These are phyloP conservation scores for Kluyveromyces starmeri DNA, from an alignment of 805 yeast genomes.

Conservation along the genomic window DNA sequence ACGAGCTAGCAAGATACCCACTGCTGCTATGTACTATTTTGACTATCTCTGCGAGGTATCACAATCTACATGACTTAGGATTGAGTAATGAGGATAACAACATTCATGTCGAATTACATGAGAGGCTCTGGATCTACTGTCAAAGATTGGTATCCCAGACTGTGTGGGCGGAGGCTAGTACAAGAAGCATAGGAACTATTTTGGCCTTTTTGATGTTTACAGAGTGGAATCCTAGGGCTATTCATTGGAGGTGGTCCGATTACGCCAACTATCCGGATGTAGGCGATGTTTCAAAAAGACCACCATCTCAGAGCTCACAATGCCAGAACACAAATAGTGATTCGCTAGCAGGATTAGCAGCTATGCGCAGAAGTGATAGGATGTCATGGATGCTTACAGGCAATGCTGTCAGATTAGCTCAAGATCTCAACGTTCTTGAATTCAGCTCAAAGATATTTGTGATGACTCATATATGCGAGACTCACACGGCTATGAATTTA, in stretches of 20 bases:
- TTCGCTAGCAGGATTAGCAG: conserved; percentile 65
- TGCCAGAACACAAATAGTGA: conserved; percentile 33
- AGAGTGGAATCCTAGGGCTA: conserved; percentile 95
- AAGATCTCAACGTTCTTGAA: conserved; percentile 75
- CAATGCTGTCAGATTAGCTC: conserved; percentile 76
- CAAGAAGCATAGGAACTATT: conserved; percentile 79
- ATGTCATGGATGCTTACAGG: conserved; percentile 95
- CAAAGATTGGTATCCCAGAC: conserved; percentile 75
- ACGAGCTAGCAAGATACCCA: conserved; percentile 67
- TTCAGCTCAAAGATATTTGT: conserved; percentile 63
- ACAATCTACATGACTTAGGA: conserved; percentile 40
- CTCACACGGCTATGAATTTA: conserved; percentile 71
- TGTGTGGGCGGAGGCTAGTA: conserved; percentile 90
- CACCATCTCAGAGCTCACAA: conserved; percentile 6
- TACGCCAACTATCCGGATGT: conserved; percentile 56
- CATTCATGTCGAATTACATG: conserved; percentile 59
- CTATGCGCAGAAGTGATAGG: conserved; percentile 77
- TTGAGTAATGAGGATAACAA: conserved; percentile 26
- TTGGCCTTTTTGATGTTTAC: conserved; percentile 76
- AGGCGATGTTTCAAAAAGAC: conserved; percentile 13
- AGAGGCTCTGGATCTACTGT: conserved; percentile 74
- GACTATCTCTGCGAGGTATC: conserved; percentile 74
- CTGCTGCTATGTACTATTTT: conserved; percentile 71
- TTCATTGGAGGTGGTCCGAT: conserved; percentile 81
- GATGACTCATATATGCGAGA: conserved; percentile 80